A percentile compares a stretch with the other conserved stretches of the same genome.
Evolutionary conservation across 768 basidiomycete species (phyloP).

Genomic region (Pisolithus microcarpus): DNA sequence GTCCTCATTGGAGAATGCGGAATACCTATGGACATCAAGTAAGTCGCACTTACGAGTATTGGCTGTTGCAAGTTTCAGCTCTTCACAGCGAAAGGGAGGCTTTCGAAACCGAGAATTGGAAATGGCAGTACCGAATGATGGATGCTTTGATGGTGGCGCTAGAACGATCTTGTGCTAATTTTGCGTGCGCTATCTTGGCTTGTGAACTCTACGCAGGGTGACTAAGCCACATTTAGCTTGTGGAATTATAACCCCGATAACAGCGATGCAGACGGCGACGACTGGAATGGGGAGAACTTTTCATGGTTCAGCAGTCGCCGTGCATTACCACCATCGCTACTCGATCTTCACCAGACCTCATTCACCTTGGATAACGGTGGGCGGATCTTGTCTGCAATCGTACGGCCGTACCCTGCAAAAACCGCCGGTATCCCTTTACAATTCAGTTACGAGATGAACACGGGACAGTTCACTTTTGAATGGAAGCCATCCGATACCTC

Average conservation of each 20-base stretch:
- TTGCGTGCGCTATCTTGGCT: slow-evolving; percentile 56
- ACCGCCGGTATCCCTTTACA: slow-evolving; percentile 75
- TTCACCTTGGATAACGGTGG: slow-evolving; percentile 78
- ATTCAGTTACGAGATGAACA: slow-evolving; percentile 74
- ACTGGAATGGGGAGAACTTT: slow-evolving; percentile 97
- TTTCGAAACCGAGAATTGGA: slow-evolving; percentile 65
- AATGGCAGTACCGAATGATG: slow-evolving; percentile 88
- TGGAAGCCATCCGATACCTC: slow-evolving; percentile 44
- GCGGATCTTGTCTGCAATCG: slow-evolving; percentile 68
- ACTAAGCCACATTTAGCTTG: slow-evolving; percentile 39
- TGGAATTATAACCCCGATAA: slow-evolving; percentile 96
- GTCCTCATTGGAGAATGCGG: slow-evolving; percentile 90
- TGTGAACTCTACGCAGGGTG: not conserved
- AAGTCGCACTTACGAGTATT: slow-evolving; percentile 19
- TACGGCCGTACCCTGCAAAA: slow-evolving; percentile 88
- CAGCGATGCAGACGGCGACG: slow-evolving; percentile 68
- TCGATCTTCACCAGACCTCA: slow-evolving; percentile 53
- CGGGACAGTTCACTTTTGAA: slow-evolving; percentile 55
- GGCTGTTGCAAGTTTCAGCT: not conserved
- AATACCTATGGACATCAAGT: slow-evolving; percentile 98
- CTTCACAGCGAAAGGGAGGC: slow-evolving; percentile 56
- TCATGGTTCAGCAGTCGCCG: slow-evolving; percentile 79
- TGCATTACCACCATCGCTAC: slow-evolving; percentile 46
- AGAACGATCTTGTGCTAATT: slow-evolving; percentile 70
- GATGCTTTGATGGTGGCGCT: slow-evolving; percentile 84